Base-by-base conservation (phyloP, 2,329 filamentous ascomycete genomes). In the Fusarium longipes region DNA sequence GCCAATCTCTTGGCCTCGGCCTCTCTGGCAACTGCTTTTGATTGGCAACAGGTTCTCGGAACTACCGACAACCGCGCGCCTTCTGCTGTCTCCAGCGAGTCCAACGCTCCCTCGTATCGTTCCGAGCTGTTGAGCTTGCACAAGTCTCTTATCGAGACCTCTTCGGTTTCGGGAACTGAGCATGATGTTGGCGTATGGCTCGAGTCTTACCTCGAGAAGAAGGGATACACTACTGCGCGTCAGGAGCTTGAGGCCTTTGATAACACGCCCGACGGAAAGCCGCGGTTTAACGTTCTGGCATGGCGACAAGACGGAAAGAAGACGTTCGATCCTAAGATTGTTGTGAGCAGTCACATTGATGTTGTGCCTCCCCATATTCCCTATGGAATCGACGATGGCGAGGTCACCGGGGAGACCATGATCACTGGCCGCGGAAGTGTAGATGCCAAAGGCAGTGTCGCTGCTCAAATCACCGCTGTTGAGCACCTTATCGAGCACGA, bases 271-370 rank as follows among this genome's bases (percentile, higher is more conserved):
- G 58, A 57, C 17, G 71, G 65, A 38, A 57, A 70, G 18, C 66
- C 73, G 25, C 75, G 78, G 49, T 93, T 90, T 82, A 97, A 97
- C 73, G 83, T 97, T 47, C 82, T 94, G 38, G 93, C 93, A 3
- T 93, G 83, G 83, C 81, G 79, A 1, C 78, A 86, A 62, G 70
- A 70, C 3, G 76, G 51, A 8, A 47, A 63, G 8, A 57, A 78
- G 44, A 77, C 79, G 17, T 81, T 83, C 35, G 79, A 83, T 11
- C 85, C 89, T 3, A 84, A 83, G 32, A 81, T 92, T 12, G 81
- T 93, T n/a, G 78, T 94, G 2, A 89, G 89, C 2, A 93, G 90
- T 57, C 93, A 97, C 76, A 95, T 97, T 72, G 94, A 97, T 73
- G 86, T 86, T 3, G 90, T 92, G 0, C 90, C 91, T 1, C 91